Conservation (phyloP, 2,329 filamentous ascomycete genomes). For the Aspergillus pseudoterreus region DNA sequence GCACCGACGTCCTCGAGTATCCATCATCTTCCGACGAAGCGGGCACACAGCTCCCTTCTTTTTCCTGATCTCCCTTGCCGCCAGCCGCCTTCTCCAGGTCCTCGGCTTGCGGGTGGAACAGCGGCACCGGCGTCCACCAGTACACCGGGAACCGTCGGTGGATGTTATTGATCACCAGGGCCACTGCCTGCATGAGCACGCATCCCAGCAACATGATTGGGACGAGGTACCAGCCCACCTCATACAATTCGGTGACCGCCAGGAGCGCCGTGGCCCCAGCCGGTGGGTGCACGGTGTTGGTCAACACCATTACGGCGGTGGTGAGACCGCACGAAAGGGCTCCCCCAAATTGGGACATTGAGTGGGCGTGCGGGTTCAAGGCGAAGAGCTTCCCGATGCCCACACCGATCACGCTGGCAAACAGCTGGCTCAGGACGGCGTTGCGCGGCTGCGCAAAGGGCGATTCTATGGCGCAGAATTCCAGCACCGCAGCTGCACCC, state of each 20-base stretch:
- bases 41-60: conserved; percentile 14
- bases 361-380: conserved; percentile 45
- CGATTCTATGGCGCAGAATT: conserved; percentile 68
- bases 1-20: conserved; percentile 18
- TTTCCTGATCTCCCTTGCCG: conserved; percentile 13
- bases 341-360: conserved; percentile 61
- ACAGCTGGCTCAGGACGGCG: conserved; percentile 62
- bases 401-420: conserved; percentile 60
- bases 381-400: conserved; percentile 63
- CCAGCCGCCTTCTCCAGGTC: conserved; percentile 18
- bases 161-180: conserved; percentile 66
- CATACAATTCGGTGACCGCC: conserved; percentile 54
- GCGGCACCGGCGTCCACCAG: conserved; percentile 54
- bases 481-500: conserved; percentile 72
- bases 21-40: conserved; percentile 21
- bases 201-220: conserved; percentile 60
- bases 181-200: conserved; percentile 58
- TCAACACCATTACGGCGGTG: conserved; percentile 64
- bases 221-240: conserved; percentile 66
- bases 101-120: conserved; percentile 12
- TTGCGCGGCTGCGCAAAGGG: conserved; percentile 72
- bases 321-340: conserved; percentile 63
- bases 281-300: conserved; percentile 69
- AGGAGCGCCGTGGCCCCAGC: conserved; percentile 71
- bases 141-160: conserved; percentile 64